These are phyloP conservation scores for Pleodorina starrii DNA, from an alignment of 139 green algal species.

Conservation along the genomic window DNA sequence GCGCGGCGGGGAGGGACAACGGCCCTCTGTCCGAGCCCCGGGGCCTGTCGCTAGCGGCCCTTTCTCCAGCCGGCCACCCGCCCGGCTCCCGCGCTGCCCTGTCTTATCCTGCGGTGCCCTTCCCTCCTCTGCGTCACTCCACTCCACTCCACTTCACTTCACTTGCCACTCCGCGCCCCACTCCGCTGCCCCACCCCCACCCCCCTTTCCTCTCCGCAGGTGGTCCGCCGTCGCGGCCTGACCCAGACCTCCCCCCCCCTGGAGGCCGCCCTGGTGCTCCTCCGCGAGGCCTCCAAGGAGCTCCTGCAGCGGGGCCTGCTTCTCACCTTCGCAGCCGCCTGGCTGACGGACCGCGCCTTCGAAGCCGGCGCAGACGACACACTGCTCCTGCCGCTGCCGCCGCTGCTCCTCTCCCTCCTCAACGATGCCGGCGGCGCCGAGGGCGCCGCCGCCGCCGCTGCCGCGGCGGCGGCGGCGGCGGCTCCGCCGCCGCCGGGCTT, in stretches of 20 bases:
- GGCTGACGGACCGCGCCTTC: conserved; percentile 55
- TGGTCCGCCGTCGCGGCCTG: conserved; percentile 7
- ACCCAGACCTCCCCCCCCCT: background rate
- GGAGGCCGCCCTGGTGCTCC: conserved; percentile 33
- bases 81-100: too few species aligned
- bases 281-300: conserved; percentile 50
- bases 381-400: background rate
- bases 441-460: background rate
- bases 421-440: background rate
- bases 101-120: too few species aligned
- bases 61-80: too few species aligned
- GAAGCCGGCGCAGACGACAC: conserved; percentile 54
- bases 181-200: too few species aligned
- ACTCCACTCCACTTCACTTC: too few species aligned
- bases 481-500: too few species aligned
- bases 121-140: too few species aligned
- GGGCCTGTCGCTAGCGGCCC: too few species aligned
- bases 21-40: too few species aligned
- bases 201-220: too few species aligned
- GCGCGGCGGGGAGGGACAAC: too few species aligned
- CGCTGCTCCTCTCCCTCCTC: background rate
- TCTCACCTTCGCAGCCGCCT: conserved; percentile 51
- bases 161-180: too few species aligned
- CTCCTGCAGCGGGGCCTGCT: conserved; percentile 50
- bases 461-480: background rate